Evolutionary conservation across 768 basidiomycete genomes (phyloP), one percentile per base, ranked within the genome.

Genomic region (Multifurca ochricompacta): DNA sequence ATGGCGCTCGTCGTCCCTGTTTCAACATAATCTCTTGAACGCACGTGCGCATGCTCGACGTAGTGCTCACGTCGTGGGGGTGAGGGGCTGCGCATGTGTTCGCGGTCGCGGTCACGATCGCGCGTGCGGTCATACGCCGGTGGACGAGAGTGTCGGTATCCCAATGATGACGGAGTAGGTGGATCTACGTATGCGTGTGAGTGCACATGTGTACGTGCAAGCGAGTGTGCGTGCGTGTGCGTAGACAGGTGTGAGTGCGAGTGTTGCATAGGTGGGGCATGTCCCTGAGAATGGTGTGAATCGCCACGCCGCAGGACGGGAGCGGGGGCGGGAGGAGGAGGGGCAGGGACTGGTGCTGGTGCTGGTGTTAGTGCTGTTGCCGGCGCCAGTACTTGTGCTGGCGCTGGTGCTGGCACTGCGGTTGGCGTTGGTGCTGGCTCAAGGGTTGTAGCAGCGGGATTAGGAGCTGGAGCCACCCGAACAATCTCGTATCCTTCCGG

Each of bases 251-350:
- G 42, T 16, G 48, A 8, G 13, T 19, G 54, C 4, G 41, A 23
- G 30, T 45, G 49, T 14, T 45, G 49, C 14, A 14, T 16, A 11
- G 45, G 23, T 1, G 28, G 31, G 6, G 42, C 34, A 27, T 42
- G 48, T 49, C 35, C 42, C 8, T 49, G 54, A 27, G 54, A 19
- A 28, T 18, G 48, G 43, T 56, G 40, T 3, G 43, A 6, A 28
- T 56, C 54, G 16, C 37, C 16, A 31, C 25, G 46, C 13, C 31
- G 21, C 23, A 13, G 13, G 23, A 31, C 23, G 30, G 31, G 6
- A n/a, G 28, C 21, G 16, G 11, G 4, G 21, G 5, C 30, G 13
- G 36, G 16, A n/a, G 18, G 8, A 19, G 37, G 37, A 3, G 41
- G 19, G 14, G 42, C 13, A 6, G 19, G 44, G n/a, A n/a, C n/a